A percentile compares a stretch with the other conserved stretches of the same genome.
phyloP scores from a whole-genome alignment of 2,329 filamentous ascomycete species.

The Pseudocercospora cruenta region DNA sequence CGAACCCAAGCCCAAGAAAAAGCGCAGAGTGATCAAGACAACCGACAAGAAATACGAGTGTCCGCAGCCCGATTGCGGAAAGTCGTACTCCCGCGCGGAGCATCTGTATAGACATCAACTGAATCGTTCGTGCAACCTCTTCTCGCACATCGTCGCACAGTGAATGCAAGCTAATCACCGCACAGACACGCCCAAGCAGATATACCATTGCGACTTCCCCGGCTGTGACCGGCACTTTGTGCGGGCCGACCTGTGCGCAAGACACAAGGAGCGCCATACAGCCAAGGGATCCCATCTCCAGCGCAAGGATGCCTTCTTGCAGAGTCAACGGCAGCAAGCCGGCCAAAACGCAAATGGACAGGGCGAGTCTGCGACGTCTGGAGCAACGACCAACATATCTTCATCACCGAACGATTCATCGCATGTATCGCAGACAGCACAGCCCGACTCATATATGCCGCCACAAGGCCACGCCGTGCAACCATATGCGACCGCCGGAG shows the following conservation, averaged over 20 bases:
- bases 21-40: slow-evolving; percentile 38
- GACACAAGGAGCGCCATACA: slow-evolving; percentile 55
- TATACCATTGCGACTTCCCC: slow-evolving; percentile 89
- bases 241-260: slow-evolving; percentile 86
- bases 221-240: slow-evolving; percentile 91
- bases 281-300: slow-evolving; percentile 74
- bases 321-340: slow-evolving; percentile 38
- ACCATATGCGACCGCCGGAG: slow-evolving; percentile 17
- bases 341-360: slow-evolving; percentile 13
- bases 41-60: slow-evolving; percentile 72
- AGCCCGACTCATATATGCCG: slow-evolving; percentile 18
- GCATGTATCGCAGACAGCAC: slow-evolving; percentile 19
- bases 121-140: slow-evolving; percentile 68
- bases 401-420: slow-evolving; percentile 30
- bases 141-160: not conserved
- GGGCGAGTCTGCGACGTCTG: slow-evolving; percentile 22
- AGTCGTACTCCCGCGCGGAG: slow-evolving; percentile 94
- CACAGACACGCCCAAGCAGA: slow-evolving; percentile 86
- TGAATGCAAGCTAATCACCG: slow-evolving; percentile 15
- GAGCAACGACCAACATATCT: slow-evolving; percentile 21
- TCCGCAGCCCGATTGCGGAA: slow-evolving; percentile 83
- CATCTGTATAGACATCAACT: slow-evolving; percentile 95
- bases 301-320: slow-evolving; percentile 70
- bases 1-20: slow-evolving; percentile 37
- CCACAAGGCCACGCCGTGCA: slow-evolving; percentile 16